Conservation (phyloP, 495 filamentous ascomycete genomes). For the Amniculicola lignicola region DNA sequence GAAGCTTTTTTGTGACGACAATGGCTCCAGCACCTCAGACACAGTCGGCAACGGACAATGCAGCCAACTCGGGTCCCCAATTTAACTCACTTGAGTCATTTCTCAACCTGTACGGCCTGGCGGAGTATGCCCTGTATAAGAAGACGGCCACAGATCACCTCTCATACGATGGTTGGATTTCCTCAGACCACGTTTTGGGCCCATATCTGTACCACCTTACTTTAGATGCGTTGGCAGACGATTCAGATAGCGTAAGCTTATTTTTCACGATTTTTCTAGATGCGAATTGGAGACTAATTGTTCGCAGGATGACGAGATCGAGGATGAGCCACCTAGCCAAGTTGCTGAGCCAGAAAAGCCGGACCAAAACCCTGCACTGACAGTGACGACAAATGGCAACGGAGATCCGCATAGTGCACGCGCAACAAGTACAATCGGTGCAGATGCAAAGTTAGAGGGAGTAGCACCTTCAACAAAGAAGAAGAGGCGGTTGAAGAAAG, state of each 20-base stretch:
- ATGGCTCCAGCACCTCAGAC: slow-evolving; percentile 6
- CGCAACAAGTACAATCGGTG: background rate
- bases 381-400: slow-evolving; percentile 19
- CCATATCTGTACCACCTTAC: slow-evolving; percentile 19
- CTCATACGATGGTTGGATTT: slow-evolving; percentile 18
- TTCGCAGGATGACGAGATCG: slow-evolving; percentile 9
- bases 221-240: slow-evolving; percentile 17
- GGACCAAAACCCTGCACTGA: slow-evolving; percentile 1
- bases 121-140: slow-evolving; percentile 19
- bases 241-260: slow-evolving; percentile 15
- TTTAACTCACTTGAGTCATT: slow-evolving; percentile 13
- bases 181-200: slow-evolving; percentile 17
- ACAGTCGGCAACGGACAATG: background rate
- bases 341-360: background rate
- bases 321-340: slow-evolving; percentile 4
- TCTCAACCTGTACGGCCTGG: slow-evolving; percentile 8
- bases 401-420: background rate
- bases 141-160: slow-evolving; percentile 11
- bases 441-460: slow-evolving; percentile 2
- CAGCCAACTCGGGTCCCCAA: background rate
- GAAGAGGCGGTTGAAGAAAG: background rate
- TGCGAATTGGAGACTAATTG: slow-evolving; percentile 5
- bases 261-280: background rate
- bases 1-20: background rate
- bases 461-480: background rate